Evolutionary conservation across 495 filamentous ascomycete species (phyloP), one percentile per base, ranked within the genome.

Genomic region (Polyplosphaeria fusca): DNA sequence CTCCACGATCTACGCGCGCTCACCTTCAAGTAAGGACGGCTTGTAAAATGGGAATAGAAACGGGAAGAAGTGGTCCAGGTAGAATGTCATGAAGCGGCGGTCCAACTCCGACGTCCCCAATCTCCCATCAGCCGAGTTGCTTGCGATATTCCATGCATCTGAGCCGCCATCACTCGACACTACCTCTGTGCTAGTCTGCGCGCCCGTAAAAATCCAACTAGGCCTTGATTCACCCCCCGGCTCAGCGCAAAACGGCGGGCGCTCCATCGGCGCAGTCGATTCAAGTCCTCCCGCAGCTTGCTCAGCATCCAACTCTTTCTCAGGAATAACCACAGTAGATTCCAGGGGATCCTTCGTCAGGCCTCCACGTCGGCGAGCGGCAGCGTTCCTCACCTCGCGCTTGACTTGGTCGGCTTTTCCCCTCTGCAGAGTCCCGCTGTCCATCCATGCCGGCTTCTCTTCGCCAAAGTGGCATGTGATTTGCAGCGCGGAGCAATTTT

Each of bases 371-470:
- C 78, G 76, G 35, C 56, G 70, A 64, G 60, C 64, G 39, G 72
- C 73, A 23, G 67, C 73, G 40, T 74, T 68, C 60, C 77, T 81
- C 41, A 82, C 72, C 64, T 81, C 73, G 22, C 60, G 62, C 55
- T 79, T 81, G 61, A 82, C 56, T 59, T 56, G 61, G 32, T 76
- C 73, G 47, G 76, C 73, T 68, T 72, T 77, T 51, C 76, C 70
- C 67, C 74, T 73, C 58, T 82, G 78, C 47, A 47, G 67, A 25
- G 59, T 57, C n/a, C 72, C 77, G 42, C 74, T 74, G 62, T 80
- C 79, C 79, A 81, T 81, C 78, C 78, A 81, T 16, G 73, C 73
- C 16, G 79, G 79, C 65, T 77, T 82, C 12, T 70, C 70, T 7
- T 72, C 64, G 51, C 54, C 63, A 52, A 72, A 78, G 42, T 79